A percentile compares a stretch with the other conserved stretches of the same genome.
Conservation (phyloP, 2,329 filamentous ascomycete species). For the Pyrenochaeta sp. region DNA sequence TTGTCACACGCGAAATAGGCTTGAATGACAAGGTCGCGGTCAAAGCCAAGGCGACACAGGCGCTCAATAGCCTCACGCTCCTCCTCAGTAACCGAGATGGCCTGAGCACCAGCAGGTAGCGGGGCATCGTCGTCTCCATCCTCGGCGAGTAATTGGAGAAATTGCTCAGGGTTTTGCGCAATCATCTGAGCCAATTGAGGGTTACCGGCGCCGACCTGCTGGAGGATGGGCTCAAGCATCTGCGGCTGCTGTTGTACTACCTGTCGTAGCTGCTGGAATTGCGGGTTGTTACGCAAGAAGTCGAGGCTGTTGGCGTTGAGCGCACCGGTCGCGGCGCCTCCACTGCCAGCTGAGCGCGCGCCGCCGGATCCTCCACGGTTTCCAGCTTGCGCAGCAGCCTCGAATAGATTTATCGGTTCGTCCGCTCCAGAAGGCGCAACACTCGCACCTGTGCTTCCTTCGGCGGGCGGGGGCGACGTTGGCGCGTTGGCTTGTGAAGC, state of each 20-base stretch:
- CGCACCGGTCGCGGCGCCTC: slow-evolving; percentile 58
- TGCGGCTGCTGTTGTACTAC: slow-evolving; percentile 97
- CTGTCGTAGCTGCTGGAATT: slow-evolving; percentile 97
- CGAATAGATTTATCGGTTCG: slow-evolving; percentile 85
- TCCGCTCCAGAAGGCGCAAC: slow-evolving; percentile 58
- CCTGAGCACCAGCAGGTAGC: slow-evolving; percentile 85
- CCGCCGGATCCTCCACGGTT: slow-evolving; percentile 54
- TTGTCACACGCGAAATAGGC: slow-evolving; percentile 99
- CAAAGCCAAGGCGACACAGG: slow-evolving; percentile 90
- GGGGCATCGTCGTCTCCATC: slow-evolving; percentile 84
- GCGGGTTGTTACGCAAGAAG: slow-evolving; percentile 91
- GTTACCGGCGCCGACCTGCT: slow-evolving; percentile 94
- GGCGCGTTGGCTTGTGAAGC: slow-evolving; percentile 52
- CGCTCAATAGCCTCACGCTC: slow-evolving; percentile 97
- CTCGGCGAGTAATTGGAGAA: slow-evolving; percentile 88
- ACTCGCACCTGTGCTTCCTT: slow-evolving; percentile 54
- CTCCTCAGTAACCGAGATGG: slow-evolving; percentile 91
- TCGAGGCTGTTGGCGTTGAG: slow-evolving; percentile 80
- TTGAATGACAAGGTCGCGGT: slow-evolving; percentile 92
- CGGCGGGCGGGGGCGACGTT: slow-evolving; percentile 51
- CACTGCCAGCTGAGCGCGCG: slow-evolving; percentile 57
- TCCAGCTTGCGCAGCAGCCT: slow-evolving; percentile 83
- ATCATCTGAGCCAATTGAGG: slow-evolving; percentile 94
- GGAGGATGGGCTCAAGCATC: slow-evolving; percentile 97
- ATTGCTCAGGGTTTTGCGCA: slow-evolving; percentile 89